Evolutionary conservation across 805 yeast species (phyloP), one percentile per base, ranked within the genome.

Genomic region (Naumovozyma dairenensis): DNA sequence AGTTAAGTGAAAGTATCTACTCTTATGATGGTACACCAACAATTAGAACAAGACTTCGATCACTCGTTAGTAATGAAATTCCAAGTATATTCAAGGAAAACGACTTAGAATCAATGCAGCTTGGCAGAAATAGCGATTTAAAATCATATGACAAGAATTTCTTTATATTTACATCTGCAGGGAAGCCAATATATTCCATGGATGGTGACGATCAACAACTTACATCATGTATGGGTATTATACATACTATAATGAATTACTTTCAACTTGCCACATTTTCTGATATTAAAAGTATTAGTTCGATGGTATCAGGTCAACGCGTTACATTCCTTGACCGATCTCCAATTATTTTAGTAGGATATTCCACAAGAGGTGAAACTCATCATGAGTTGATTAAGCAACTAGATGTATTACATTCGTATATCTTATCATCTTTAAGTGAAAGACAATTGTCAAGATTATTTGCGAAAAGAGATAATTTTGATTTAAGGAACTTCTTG

Each of bases 141-240:
- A 25, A 31, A 6, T 21, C 30, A 1, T 35, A 37, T 18, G 58
- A 57, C 29, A 85, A 84, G 53, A 93, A 85, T 39, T 82, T 80
- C 49, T 80, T 83, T 45, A 72, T 86, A 3, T 62, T 86, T 7
- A 81, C 94, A 0, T 62, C 77, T 2, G 94, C 96, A 1, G 96
- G 96, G 0, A 86, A 86, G 52, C 94, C 94, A 2, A 78, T 86
- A 5, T 86, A 80, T 55, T 73, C 93, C 2, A 64, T 78, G 66
- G 77, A 74, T 24, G 33, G 39, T 20, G 13, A 6, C n/a, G 36
- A 32, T 7, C 12, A 10, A 6, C 56, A 74, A 12, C 64, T 80
- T 2, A 59, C 81, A 28, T 79, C 84, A 0, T 79, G 80, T 46
- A 74, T 80, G 62, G 95, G 94, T 1, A 64, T 86, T 2, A 69